These are phyloP conservation scores for Homolaphlyctis polyrhiza DNA, from an alignment of 371 early-diverging fungal species.

Conservation along the genomic window DNA sequence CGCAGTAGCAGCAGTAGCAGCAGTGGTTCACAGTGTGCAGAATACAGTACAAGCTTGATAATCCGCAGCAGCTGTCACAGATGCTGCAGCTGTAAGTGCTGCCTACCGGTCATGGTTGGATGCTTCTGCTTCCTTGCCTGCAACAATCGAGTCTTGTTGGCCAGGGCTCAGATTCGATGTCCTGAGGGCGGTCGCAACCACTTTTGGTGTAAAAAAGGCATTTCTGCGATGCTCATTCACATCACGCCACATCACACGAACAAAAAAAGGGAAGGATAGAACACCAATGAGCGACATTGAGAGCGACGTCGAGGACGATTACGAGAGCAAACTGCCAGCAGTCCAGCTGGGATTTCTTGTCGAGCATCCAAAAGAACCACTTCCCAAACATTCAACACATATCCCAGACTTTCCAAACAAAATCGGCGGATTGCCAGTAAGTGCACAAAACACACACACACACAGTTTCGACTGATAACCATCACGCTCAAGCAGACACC, in stretches of 20 bases:
- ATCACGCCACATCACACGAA: too few relatives aligned
- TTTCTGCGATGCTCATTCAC: too few relatives aligned
- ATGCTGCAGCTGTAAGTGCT: neutral
- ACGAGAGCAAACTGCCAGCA: neutral
- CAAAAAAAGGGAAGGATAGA: too few relatives aligned
- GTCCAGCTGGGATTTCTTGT: constrained; percentile 4
- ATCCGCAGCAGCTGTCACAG: neutral
- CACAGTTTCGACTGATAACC: neutral
- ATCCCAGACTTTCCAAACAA: constrained; percentile 70
- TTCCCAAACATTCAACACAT: neutral
- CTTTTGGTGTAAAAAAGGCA: too few relatives aligned
- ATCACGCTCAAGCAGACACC: neutral
- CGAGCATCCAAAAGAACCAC: neutral
- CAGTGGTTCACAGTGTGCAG: too few relatives aligned
- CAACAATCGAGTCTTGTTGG: neutral
- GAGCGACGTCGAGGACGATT: neutral
- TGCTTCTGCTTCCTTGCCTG: neutral
- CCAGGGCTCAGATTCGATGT: too few relatives aligned
- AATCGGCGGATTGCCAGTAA: constrained; percentile 83
- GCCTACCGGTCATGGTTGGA: neutral
- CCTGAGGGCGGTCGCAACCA: too few relatives aligned
- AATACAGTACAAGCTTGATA: too few relatives aligned
- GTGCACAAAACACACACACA: constrained; percentile 8
- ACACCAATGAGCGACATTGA: neutral
- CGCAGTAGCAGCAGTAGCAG: neutral